phyloP scores from a whole-genome alignment of 345 rosid species.

The Reutealis trisperma region DNA sequence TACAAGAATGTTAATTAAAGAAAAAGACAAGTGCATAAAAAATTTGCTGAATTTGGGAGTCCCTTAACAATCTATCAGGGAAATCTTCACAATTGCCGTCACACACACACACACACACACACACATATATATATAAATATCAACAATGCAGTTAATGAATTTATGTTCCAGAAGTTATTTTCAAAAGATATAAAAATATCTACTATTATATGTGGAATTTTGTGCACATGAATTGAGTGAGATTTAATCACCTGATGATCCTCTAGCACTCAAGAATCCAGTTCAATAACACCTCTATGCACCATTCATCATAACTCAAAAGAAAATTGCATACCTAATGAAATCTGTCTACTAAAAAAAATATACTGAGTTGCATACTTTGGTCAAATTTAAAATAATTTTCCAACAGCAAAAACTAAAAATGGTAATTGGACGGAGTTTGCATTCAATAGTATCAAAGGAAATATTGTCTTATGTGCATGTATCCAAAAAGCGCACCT shows the following conservation, averaged over 20 bases:
- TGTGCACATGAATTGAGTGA: not conserved
- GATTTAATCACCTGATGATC: not conserved
- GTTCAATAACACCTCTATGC: too few species aligned
- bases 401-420: not conserved
- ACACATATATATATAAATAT: not conserved
- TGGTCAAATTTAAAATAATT: not conserved
- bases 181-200: too few species aligned
- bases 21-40: not conserved
- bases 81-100: not conserved
- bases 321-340: not conserved
- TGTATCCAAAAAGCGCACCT: constrained; percentile 11
- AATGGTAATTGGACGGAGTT: not conserved
- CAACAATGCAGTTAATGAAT: not conserved
- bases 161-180: not conserved
- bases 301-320: too few species aligned
- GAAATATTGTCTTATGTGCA: not conserved
- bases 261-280: not conserved
- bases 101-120: not conserved
- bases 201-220: not conserved
- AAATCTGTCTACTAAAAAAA: too few species aligned
- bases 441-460: not conserved
- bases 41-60: not conserved
- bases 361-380: too few species aligned
- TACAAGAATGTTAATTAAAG: not conserved
- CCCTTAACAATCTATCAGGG: not conserved